Percentiles rank a stretch among this genome's conserved stretches.
Conservation (phyloP, 176 grass and related monocot genomes). For the Poa pratensis region DNA sequence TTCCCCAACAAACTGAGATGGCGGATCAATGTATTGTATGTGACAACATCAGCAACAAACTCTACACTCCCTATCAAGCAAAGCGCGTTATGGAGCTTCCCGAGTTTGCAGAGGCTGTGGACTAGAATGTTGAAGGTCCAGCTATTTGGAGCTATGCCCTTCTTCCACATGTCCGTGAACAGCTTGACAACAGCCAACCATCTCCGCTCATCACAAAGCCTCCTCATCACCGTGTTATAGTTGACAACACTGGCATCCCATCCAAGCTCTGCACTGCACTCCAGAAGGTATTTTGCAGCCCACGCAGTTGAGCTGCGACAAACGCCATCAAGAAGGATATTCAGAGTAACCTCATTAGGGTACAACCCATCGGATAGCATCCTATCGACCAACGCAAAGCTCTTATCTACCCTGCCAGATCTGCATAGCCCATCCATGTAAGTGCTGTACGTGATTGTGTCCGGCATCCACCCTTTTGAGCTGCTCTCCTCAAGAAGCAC, state of each 20-base stretch:
- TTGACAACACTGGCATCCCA: conserved; percentile 75
- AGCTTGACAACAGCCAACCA: conserved; percentile 75
- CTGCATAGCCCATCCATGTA: conserved; percentile 89
- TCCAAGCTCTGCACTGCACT: conserved; percentile 61
- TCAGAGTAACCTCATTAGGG: conserved; percentile 82
- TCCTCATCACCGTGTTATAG: conserved; percentile 92
- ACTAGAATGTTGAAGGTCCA: conserved; percentile 87
- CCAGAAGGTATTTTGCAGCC: conserved; percentile 67
- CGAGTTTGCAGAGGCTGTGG: conserved; percentile 70
- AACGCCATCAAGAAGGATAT: conserved; percentile 87
- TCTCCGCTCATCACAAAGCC: conserved; percentile 64
- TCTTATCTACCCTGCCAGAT: conserved; percentile 58
- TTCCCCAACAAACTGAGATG: conserved; percentile 57
- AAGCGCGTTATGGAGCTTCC: conserved; percentile 54
- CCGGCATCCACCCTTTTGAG: conserved; percentile 66
- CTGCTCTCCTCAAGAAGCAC: conserved; percentile 56
- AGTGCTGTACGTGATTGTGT: conserved; percentile 79
- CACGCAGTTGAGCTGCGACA: conserved; percentile 58
- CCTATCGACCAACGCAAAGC: conserved; percentile 64
- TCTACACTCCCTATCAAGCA: conserved; percentile 52
- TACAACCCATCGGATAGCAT: conserved; percentile 60
- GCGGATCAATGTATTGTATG: conserved; percentile 77
- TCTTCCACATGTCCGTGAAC: conserved; percentile 76
- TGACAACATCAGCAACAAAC: conserved; percentile 66
- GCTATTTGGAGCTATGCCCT: conserved; percentile 70